Conservation (phyloP, 805 yeast species). For the Candida maltosa region DNA sequence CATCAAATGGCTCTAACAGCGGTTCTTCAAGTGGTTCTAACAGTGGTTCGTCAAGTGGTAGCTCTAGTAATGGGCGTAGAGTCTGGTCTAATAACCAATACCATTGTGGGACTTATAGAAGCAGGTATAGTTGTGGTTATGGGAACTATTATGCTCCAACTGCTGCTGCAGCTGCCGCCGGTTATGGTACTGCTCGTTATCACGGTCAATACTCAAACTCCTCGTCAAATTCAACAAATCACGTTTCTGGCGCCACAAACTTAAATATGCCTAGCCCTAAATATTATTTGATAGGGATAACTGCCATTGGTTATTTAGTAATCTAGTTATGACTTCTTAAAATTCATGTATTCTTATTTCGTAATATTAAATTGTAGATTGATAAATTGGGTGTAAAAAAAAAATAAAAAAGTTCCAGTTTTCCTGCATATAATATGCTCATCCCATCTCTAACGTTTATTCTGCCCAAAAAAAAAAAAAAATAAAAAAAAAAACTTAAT, state of each 20-base stretch:
- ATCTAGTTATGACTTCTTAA: too few species aligned
- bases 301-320: neutral
- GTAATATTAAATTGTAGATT: neutral
- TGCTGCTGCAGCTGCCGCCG: slow-evolving; percentile 10
- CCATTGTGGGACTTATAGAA: slow-evolving; percentile 8
- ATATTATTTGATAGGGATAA: neutral
- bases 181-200: slow-evolving; percentile 11
- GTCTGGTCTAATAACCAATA: slow-evolving; percentile 1
- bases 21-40: neutral
- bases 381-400: neutral
- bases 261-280: too few species aligned
- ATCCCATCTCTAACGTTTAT: too few species aligned
- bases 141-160: slow-evolving; percentile 10
- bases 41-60: slow-evolving; percentile 4
- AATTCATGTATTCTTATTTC: neutral
- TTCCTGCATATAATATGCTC: too few species aligned
- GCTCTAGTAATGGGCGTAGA: slow-evolving; percentile 3
- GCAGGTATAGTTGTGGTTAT: slow-evolving; percentile 8
- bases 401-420: neutral
- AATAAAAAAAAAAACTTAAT: neutral
- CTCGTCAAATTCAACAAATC: neutral
- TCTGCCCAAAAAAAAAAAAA: slow-evolving; percentile 6
- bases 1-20: neutral
- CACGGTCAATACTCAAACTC: slow-evolving; percentile 5
- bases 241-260: neutral